Base-by-base conservation (phyloP, 257 asterid species). In the Lantana camara region DNA sequence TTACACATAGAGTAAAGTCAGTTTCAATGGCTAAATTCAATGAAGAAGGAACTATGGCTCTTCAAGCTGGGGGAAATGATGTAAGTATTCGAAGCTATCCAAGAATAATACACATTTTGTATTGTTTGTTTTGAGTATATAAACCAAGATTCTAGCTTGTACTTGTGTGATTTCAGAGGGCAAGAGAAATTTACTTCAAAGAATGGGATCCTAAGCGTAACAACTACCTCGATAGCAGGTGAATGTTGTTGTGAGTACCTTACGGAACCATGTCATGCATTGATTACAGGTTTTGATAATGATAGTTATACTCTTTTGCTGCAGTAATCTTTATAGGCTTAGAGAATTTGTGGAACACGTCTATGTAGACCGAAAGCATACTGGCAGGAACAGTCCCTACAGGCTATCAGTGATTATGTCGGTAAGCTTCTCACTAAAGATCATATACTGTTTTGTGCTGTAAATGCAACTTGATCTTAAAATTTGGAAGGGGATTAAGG, bases 51-150 rank as follows among this genome's bases (percentile, higher is more conserved):
- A 79, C 78, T 27, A 73, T 59, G 61, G 80, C 90, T 69, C 92
- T 90, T 72, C 87, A 90, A 80, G 87, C 88, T 5, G 95, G 95
- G 13, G 99, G 99, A 41, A 93, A 93, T 77, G 95, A 85, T 95
- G 99, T 90, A 23, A 32, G 79, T 40, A 42, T 51, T 5, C 11
- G 35, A 17, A 15, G 15, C 63, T 21, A 15, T 11, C 63, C 29
- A 68, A 60, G 20, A 35, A 23, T 27, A 27, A 5, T 27, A 27
- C 32, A 27, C 32, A n/a, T 21, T 53, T 62, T 2, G 20, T 4
- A 34, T 57, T 12, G 19, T 50, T 45, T 17, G 2, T 12, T 53
- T 27, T 19, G 17, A 38, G 12, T 51, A 10, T 11, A 22, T 24
- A 38, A 13, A 10, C 16, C 12, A 40, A n/a, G 17, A 44, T 44